These are phyloP conservation scores for Achlya hypogyna DNA, from an alignment of 352 stramenopile genomes.

Conservation along the genomic window DNA sequence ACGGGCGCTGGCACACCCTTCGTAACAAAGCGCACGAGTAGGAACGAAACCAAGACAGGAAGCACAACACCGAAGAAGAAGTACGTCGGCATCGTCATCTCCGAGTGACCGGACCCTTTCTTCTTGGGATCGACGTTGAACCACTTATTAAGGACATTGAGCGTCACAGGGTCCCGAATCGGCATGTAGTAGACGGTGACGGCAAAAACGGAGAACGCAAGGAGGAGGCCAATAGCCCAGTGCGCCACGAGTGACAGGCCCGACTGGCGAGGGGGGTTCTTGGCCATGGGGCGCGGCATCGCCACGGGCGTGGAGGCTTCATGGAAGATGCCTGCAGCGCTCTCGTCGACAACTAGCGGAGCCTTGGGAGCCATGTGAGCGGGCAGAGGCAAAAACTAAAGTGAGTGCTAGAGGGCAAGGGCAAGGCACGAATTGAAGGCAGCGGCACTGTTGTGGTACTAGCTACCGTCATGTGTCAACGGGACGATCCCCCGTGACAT, in stretches of 20 bases:
- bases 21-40: constrained; percentile 35
- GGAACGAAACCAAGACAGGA: constrained; percentile 28
- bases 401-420: neutral
- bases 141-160: constrained; percentile 5
- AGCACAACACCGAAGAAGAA: constrained; percentile 37
- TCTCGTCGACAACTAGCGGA: neutral
- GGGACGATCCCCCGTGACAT: too few species aligned
- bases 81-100: constrained; percentile 50
- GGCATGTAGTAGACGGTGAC: neutral
- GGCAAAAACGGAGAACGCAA: neutral
- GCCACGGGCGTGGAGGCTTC: neutral
- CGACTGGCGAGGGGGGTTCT: neutral
- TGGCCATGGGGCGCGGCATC: neutral
- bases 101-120: constrained; percentile 24
- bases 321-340: neutral
- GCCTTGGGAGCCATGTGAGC: neutral
- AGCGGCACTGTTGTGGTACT: too few species aligned
- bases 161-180: neutral
- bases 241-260: neutral
- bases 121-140: constrained; percentile 15
- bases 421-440: neutral
- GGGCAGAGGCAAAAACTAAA: neutral
- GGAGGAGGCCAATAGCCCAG: neutral
- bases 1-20: neutral
- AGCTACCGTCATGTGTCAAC: too few species aligned